Evolutionary conservation across 495 filamentous ascomycete species (phyloP).

Genomic region (Talaromyces nanjingensis): DNA sequence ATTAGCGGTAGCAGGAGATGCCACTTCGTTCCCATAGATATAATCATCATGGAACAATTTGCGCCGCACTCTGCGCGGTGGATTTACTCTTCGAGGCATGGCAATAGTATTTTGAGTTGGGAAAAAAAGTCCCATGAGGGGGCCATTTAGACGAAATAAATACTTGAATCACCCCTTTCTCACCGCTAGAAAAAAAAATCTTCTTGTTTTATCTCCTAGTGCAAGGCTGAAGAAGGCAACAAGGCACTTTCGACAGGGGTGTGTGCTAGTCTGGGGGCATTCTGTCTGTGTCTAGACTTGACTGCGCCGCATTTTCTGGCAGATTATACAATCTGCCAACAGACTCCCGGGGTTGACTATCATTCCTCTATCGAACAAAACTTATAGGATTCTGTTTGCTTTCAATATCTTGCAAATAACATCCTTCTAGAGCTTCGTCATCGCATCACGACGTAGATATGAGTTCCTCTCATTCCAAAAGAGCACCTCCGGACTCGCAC

Average conservation of each 20-base stretch:
- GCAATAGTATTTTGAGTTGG: background rate
- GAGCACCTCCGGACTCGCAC: no score
- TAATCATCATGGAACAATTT: background rate
- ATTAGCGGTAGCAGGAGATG: background rate
- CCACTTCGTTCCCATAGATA: background rate
- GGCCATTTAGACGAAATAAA: background rate
- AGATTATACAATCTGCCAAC: no score
- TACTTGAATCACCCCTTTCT: background rate
- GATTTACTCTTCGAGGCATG: background rate
- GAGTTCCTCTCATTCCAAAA: no score
- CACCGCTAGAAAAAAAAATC: background rate
- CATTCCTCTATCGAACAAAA: no score
- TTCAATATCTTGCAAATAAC: no score
- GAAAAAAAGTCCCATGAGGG: background rate
- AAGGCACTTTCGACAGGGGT: background rate
- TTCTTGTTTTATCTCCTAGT: background rate
- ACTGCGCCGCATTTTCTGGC: background rate
- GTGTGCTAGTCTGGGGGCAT: background rate
- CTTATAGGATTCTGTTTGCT: no score
- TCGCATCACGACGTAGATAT: no score
- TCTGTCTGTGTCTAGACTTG: background rate
- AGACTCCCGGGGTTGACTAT: no score
- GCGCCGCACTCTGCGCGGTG: background rate
- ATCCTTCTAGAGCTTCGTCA: no score
- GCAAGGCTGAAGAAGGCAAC: background rate